Conservation (phyloP, 2,329 filamentous ascomycete genomes). For the Colletotrichum coccodes region DNA sequence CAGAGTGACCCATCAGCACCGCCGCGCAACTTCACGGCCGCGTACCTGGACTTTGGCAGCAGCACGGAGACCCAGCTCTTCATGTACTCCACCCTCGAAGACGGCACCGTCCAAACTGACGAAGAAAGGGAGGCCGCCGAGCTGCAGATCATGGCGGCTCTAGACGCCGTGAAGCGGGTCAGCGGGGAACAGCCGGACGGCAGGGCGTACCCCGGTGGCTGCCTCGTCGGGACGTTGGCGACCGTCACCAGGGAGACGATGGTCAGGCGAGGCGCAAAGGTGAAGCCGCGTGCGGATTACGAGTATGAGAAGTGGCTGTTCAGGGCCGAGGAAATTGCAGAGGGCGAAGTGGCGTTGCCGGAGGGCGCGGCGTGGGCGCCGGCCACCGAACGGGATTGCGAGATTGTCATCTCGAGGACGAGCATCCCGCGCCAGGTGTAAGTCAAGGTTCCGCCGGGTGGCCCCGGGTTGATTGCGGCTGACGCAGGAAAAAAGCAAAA, state of each 20-base stretch:
- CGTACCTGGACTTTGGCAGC: slow-evolving; percentile 69
- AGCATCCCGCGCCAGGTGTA: slow-evolving; percentile 65
- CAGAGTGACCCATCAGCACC: slow-evolving; percentile 10
- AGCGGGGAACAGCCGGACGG: slow-evolving; percentile 36
- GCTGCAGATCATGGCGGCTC: slow-evolving; percentile 44
- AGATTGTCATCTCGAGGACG: slow-evolving; percentile 64
- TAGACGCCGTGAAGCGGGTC: slow-evolving; percentile 42
- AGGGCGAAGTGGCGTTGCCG: slow-evolving; percentile 45
- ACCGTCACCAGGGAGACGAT: slow-evolving; percentile 37
- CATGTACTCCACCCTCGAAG: slow-evolving; percentile 67
- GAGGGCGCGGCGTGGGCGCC: slow-evolving; percentile 65
- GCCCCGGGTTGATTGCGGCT: neutral
- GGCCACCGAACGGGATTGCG: slow-evolving; percentile 62
- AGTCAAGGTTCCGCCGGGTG: slow-evolving; percentile 37
- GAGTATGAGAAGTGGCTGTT: slow-evolving; percentile 70
- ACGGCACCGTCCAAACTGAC: slow-evolving; percentile 28
- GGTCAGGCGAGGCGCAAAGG: slow-evolving; percentile 21
- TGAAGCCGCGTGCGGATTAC: slow-evolving; percentile 40
- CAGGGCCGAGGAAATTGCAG: slow-evolving; percentile 54
- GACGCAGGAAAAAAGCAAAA: slow-evolving; percentile 45
- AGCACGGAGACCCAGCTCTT: slow-evolving; percentile 73
- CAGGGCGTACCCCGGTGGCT: slow-evolving; percentile 37
- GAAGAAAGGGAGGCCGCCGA: slow-evolving; percentile 40
- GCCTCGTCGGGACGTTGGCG: slow-evolving; percentile 50
- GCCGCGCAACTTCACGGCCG: slow-evolving; percentile 58